Percentiles rank a stretch among this genome's conserved stretches.
phyloP scores from a whole-genome alignment of 2,329 filamentous ascomycete species.

The Chrysoporthe cubensis region DNA sequence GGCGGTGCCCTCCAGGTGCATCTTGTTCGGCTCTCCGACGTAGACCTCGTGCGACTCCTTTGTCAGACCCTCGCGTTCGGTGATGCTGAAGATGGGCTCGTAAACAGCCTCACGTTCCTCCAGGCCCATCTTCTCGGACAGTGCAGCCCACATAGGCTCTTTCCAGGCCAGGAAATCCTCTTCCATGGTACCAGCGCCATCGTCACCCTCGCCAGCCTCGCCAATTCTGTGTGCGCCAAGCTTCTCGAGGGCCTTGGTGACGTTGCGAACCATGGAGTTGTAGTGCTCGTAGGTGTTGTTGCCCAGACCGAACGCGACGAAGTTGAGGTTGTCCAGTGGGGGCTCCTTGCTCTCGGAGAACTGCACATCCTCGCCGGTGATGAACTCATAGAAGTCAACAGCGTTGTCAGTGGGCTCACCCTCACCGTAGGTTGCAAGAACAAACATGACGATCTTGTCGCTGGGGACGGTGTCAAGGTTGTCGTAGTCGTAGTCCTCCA shows the following conservation, averaged over 20 bases:
- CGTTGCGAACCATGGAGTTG: slow-evolving; percentile 95
- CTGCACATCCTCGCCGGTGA: slow-evolving; percentile 76
- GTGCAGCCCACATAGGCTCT: slow-evolving; percentile 94
- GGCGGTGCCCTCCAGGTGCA: slow-evolving; percentile 82
- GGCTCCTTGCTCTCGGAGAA: slow-evolving; percentile 79
- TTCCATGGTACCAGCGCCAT: slow-evolving; percentile 98
- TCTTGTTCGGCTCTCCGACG: slow-evolving; percentile 93
- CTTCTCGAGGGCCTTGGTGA: slow-evolving; percentile 79
- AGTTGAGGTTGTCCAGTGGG: slow-evolving; percentile 82
- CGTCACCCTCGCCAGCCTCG: slow-evolving; percentile 90
- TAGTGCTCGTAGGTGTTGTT: slow-evolving; percentile 99
- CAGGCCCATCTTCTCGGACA: slow-evolving; percentile 81
- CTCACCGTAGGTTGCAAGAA: slow-evolving; percentile 96
- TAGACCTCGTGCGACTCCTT: slow-evolving; percentile 82
- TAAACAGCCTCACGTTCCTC: slow-evolving; percentile 97
- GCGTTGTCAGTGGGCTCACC: slow-evolving; percentile 98
- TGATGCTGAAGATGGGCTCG: slow-evolving; percentile 86
- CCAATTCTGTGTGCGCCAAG: slow-evolving; percentile 86
- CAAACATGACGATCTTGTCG: slow-evolving; percentile 93
- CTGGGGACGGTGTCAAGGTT: slow-evolving; percentile 86
- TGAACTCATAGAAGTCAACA: slow-evolving; percentile 98
- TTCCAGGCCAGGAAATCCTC: slow-evolving; percentile 99
- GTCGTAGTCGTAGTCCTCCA: slow-evolving; percentile 97
- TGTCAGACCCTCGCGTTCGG: slow-evolving; percentile 73
- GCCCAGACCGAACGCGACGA: slow-evolving; percentile 92